Percentiles rank a stretch among this genome's conserved stretches.
Evolutionary conservation across 306 rosid species (phyloP).

Genomic region (Betula pendula): DNA sequence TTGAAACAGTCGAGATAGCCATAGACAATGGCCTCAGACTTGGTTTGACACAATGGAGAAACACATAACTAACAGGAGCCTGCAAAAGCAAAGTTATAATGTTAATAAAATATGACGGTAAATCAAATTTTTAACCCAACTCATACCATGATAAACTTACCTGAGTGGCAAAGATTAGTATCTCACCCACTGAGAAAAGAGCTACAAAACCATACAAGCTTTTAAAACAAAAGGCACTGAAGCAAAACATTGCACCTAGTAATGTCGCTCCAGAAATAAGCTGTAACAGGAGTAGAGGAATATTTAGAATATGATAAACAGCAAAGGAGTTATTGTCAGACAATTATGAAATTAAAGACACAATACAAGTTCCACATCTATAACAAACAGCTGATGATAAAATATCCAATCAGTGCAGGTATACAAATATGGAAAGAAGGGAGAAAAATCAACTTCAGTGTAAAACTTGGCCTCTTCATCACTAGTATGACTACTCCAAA

Average conservation of each 20-base stretch:
- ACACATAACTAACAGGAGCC: conserved; percentile 94
- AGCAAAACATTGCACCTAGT: conserved; percentile 81
- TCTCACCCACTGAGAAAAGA: conserved; percentile 77
- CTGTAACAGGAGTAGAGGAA: conserved; percentile 48
- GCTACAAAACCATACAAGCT: conserved; percentile 63
- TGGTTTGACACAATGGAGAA: conserved; percentile 80
- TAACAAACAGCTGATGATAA: conserved; percentile 6
- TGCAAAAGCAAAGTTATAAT: conserved; percentile 42
- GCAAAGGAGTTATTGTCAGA: conserved; percentile 4
- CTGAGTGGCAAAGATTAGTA: conserved; percentile 82
- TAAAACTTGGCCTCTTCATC: background rate
- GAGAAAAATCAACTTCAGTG: background rate
- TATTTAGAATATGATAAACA: conserved; percentile 20
- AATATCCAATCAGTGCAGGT: background rate
- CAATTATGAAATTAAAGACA: background rate
- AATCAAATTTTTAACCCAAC: conserved; percentile 9
- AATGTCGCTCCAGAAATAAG: conserved; percentile 82
- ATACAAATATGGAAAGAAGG: background rate
- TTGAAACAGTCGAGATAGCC: conserved; percentile 88
- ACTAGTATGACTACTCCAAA: background rate
- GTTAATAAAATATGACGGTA: conserved; percentile 21
- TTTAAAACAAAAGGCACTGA: conserved; percentile 70
- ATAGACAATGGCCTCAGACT: conserved; percentile 84
- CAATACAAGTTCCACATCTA: background rate
- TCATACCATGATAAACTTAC: conserved; percentile 40